Percentiles rank a stretch among this genome's conserved stretches.
These are phyloP conservation scores for Gentiana straminea DNA, from an alignment of 257 asterid genomes.

Conservation along the genomic window DNA sequence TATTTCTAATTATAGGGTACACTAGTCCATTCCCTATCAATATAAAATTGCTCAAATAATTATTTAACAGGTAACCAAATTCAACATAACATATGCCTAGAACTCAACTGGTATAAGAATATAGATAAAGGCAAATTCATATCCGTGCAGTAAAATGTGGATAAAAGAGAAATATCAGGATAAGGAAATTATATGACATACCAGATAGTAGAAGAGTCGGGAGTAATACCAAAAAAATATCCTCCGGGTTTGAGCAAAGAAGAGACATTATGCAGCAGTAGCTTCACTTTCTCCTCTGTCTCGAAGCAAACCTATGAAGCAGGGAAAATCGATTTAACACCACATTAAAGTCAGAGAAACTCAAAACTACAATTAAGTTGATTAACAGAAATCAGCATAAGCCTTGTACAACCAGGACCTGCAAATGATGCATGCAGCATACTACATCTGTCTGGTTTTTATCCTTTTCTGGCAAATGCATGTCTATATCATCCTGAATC, in stretches of 20 bases:
- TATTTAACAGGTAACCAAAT: no score
- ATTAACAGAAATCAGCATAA: constrained; percentile 3
- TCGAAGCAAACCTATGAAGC: constrained; percentile 67
- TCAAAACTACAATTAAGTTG: constrained; percentile 7
- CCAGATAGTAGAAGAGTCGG: constrained; percentile 99
- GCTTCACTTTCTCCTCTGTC: constrained; percentile 75
- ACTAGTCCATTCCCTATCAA: no score
- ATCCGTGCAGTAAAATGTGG: no score
- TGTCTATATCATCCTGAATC: constrained; percentile 64
- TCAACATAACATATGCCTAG: no score
- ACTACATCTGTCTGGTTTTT: constrained; percentile 62
- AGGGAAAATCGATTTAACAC: background rate
- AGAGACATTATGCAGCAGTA: constrained; percentile 71
- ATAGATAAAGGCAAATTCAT: no score
- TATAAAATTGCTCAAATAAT: no score
- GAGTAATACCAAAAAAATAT: constrained; percentile 89
- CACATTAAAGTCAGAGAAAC: constrained; percentile 1
- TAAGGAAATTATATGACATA: constrained; percentile 19
- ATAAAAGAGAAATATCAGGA: background rate
- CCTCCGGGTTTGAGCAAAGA: constrained; percentile 94
- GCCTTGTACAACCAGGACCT: constrained; percentile 28
- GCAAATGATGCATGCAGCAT: constrained; percentile 91
- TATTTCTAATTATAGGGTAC: no score
- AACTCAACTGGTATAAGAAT: no score
- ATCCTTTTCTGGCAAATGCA: constrained; percentile 59